Base-by-base conservation (phyloP, 257 asterid species). In the Hygrophila difformis region DNA sequence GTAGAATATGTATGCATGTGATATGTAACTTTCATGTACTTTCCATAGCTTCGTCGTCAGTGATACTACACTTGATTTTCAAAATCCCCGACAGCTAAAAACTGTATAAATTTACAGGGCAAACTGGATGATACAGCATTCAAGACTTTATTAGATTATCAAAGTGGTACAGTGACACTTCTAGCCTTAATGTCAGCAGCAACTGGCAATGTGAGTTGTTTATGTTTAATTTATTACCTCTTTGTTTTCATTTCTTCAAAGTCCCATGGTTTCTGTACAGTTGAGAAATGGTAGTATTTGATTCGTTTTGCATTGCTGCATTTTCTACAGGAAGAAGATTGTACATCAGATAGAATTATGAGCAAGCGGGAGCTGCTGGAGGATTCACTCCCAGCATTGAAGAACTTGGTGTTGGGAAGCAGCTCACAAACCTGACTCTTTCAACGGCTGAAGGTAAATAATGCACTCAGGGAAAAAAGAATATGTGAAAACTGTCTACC, bases 91-190 rank as follows among this genome's bases (percentile, higher is more conserved):
- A n/a, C n/a, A n/a, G n/a, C n/a, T n/a, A n/a, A n/a, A n/a, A n/a
- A 29, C 37, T 60, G 13, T 61, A 11, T 66, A 23, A 22, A 61
- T 56, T 26, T 59, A 44, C 49, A 89, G 98, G 94, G 65, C 67
- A 86, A 89, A 77, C 69, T 89, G 72, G 94, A 79, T 48, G 93
- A 76, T 65, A 37, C 67, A 13, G 89, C 93, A 48, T 79, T 82
- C 81, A 79, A 77, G 74, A 77, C 66, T 40, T 63, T 89, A 44
- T 18, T 68, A 22, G 93, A 89, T 51, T 86, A 89, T 64, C 98
- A 89, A 62, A 75, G 69, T 42, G 85, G 88, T 49, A 63, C 94
- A 7, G 93, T 86, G 45, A 49, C 73, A 42, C 84, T 89, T 57
- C 66, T 89, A 31, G 60, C 96, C 53, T 69, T 85, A 40, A 70